Conservation (phyloP, 73 alveolate species). For the Paramecium octaurelia region DNA sequence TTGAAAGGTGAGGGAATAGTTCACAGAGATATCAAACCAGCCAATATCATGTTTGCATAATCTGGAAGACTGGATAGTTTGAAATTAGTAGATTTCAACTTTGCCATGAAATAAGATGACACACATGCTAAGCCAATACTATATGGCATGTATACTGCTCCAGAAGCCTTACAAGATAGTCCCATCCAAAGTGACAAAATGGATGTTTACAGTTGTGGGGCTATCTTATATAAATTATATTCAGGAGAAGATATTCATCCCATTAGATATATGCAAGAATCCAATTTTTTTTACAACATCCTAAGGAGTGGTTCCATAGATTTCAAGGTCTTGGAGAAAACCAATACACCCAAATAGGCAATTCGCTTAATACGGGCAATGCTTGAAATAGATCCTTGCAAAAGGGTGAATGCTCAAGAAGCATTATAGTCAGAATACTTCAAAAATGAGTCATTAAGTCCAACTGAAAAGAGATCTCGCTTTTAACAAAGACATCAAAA, state of each 20-base stretch:
- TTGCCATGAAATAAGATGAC: neutral
- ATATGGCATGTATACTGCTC: neutral
- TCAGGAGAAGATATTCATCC: neutral
- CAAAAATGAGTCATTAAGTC: neutral
- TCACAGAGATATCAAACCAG: constrained; percentile 20
- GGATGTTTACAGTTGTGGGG: constrained; percentile 37
- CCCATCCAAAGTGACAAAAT: neutral
- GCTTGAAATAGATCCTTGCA: neutral
- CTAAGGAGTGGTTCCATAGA: neutral
- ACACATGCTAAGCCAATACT: neutral
- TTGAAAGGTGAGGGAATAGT: neutral
- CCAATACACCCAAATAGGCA: neutral
- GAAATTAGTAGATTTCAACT: neutral
- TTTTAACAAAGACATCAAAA: neutral
- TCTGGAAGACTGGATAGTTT: neutral
- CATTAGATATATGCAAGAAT: neutral
- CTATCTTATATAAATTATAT: neutral
- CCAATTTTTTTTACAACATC: neutral
- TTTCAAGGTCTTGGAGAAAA: neutral
- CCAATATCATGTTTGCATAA: neutral
- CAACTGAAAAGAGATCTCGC: neutral
- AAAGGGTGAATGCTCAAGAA: neutral
- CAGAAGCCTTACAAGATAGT: neutral
- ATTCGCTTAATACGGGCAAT: neutral
- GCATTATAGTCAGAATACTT: neutral